Conservation (phyloP, 805 yeast genomes). For the Sugiyamaella smithiae region DNA sequence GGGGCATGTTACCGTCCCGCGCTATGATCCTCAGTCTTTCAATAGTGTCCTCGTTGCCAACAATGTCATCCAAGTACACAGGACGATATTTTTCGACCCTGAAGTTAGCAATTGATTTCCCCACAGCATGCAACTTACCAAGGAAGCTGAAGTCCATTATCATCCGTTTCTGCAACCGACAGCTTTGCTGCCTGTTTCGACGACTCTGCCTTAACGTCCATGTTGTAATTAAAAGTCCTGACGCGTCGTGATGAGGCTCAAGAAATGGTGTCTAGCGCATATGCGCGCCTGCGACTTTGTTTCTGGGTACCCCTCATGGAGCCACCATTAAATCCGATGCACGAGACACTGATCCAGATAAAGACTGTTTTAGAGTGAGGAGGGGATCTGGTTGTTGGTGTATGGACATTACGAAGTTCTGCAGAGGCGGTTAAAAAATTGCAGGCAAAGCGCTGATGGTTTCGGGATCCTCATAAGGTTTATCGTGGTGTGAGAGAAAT, state of each 20-base stretch:
- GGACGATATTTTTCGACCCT: slow-evolving; percentile 98
- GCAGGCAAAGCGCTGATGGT: no score
- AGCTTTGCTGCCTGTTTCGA: slow-evolving; percentile 13
- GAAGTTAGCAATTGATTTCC: background rate
- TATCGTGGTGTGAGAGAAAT: no score
- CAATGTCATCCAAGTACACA: slow-evolving; percentile 70
- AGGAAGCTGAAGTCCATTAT: slow-evolving; percentile 19
- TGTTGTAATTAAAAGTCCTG: background rate
- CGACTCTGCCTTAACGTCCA: slow-evolving; percentile 15
- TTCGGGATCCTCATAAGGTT: no score
- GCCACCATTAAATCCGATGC: no score
- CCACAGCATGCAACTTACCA: slow-evolving; percentile 15
- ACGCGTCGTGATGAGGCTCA: slow-evolving; percentile 5
- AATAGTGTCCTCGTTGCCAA: slow-evolving; percentile 89
- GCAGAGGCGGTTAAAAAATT: no score
- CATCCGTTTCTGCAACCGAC: background rate
- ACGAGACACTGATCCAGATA: no score
- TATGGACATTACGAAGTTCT: no score
- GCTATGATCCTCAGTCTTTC: slow-evolving; percentile 82
- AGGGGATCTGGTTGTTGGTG: no score
- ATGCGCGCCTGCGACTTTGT: no score
- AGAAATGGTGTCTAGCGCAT: no score
- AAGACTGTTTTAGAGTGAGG: no score
- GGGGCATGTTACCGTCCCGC: slow-evolving; percentile 94
- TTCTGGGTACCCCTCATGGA: no score